phyloP scores from a whole-genome alignment of 1,284 basidiomycete genomes.

The Tilletia indica region DNA sequence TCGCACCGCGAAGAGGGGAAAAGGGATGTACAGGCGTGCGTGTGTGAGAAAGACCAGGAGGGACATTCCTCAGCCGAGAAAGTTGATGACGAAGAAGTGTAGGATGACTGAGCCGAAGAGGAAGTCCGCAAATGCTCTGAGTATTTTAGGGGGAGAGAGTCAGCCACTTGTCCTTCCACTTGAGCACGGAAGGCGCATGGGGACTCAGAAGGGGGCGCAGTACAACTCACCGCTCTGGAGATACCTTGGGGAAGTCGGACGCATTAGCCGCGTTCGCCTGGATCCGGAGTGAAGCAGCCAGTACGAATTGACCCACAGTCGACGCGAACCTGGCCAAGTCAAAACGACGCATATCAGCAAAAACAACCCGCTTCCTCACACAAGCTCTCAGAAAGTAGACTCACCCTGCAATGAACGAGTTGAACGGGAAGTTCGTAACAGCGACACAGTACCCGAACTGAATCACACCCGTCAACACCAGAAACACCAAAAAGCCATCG shows the following conservation, averaged over 20 bases:
- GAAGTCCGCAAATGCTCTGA: constrained; percentile 79
- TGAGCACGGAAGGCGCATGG: no score
- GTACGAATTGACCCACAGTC: constrained; percentile 92
- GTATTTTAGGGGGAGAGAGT: background rate
- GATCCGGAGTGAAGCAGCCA: constrained; percentile 83
- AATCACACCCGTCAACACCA: constrained; percentile 82
- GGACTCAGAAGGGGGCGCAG: no score
- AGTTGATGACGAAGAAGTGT: constrained; percentile 98
- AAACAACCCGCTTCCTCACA: background rate
- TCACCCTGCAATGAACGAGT: constrained; percentile 92
- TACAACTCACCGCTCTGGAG: constrained; percentile 77
- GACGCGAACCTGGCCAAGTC: constrained; percentile 72
- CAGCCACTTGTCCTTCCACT: background rate
- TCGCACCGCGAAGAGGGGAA: no score
- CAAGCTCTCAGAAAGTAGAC: constrained; percentile 46
- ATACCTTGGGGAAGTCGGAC: constrained; percentile 62
- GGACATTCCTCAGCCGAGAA: constrained; percentile 66
- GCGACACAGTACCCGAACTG: constrained; percentile 90
- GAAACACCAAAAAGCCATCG: constrained; percentile 86
- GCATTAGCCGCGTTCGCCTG: constrained; percentile 86
- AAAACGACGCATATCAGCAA: background rate
- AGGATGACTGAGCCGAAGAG: constrained; percentile 87
- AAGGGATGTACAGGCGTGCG: no score
- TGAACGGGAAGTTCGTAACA: constrained; percentile 92
- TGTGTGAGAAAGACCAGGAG: background rate